These are phyloP conservation scores for Claviceps sp. DNA, from an alignment of 2,329 filamentous ascomycete species.

Conservation along the genomic window DNA sequence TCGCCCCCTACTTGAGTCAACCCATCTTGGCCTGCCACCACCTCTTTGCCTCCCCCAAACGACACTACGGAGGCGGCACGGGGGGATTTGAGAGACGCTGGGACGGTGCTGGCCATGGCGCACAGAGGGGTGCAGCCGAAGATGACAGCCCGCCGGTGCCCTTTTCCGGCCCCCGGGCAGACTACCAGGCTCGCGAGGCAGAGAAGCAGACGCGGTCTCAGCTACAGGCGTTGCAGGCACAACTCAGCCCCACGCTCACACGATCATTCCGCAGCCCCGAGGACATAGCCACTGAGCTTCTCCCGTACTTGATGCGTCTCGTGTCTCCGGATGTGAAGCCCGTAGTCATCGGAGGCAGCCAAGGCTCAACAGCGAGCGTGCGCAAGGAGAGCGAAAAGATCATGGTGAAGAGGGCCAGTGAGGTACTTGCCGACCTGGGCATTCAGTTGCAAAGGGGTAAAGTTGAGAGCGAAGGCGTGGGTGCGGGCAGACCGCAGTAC, in stretches of 20 bases:
- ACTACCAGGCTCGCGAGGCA: slow-evolving; percentile 69
- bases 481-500: slow-evolving; percentile 51
- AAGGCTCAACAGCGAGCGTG: slow-evolving; percentile 64
- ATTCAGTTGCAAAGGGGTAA: slow-evolving; percentile 69
- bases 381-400: slow-evolving; percentile 72
- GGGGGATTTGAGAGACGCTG: slow-evolving; percentile 30
- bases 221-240: slow-evolving; percentile 59
- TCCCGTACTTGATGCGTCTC: slow-evolving; percentile 75
- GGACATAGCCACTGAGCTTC: slow-evolving; percentile 64
- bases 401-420: slow-evolving; percentile 68
- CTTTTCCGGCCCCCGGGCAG: slow-evolving; percentile 70
- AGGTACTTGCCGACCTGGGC: slow-evolving; percentile 70
- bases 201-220: slow-evolving; percentile 65
- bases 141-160: slow-evolving; percentile 46
- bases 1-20: slow-evolving; percentile 75
- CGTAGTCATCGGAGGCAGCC: slow-evolving; percentile 61
- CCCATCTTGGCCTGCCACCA: slow-evolving; percentile 82
- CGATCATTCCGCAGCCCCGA: slow-evolving; percentile 69
- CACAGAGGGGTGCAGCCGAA: slow-evolving; percentile 15
- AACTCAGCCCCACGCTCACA: slow-evolving; percentile 56
- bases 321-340: slow-evolving; percentile 84
- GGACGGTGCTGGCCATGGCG: slow-evolving; percentile 21
- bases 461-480: slow-evolving; percentile 54
- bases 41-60: slow-evolving; percentile 66
- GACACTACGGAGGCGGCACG: slow-evolving; percentile 26